Conservation (phyloP, 352 stramenopile species). For the Phytophthora tentaculata region DNA sequence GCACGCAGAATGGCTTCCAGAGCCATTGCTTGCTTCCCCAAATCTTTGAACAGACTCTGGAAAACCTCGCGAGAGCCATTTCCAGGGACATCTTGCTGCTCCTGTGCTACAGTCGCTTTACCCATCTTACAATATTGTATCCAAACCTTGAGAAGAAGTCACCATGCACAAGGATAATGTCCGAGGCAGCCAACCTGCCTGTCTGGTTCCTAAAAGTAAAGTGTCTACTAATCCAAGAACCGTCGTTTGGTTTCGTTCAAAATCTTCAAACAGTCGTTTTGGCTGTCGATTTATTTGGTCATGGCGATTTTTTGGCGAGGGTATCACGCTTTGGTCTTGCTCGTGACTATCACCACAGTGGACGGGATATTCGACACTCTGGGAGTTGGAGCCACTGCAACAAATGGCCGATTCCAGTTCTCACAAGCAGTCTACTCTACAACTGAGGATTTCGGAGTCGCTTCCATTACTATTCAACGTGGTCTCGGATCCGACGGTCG, state of each 20-base stretch:
- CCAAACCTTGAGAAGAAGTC: not conserved
- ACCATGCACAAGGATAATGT: not conserved
- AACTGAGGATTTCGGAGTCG: slow-evolving; percentile 71
- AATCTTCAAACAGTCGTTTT: slow-evolving; percentile 25
- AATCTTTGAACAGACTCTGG: slow-evolving; percentile 71
- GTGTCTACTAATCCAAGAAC: too few relatives aligned
- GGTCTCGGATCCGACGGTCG: slow-evolving; percentile 65
- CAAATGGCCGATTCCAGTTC: slow-evolving; percentile 68
- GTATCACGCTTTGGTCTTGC: not conserved
- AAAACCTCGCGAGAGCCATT: slow-evolving; percentile 62
- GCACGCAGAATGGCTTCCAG: slow-evolving; percentile 72
- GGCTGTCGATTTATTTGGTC: slow-evolving; percentile 24
- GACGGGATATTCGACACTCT: not conserved
- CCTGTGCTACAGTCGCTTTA: slow-evolving; percentile 31
- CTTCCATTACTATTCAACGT: slow-evolving; percentile 68
- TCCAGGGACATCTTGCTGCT: slow-evolving; percentile 17
- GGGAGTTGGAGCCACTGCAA: slow-evolving; percentile 11
- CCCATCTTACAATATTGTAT: slow-evolving; percentile 29
- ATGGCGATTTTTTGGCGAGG: not conserved
- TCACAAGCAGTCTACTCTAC: slow-evolving; percentile 57
- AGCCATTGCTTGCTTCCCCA: slow-evolving; percentile 79
- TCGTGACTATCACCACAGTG: not conserved
- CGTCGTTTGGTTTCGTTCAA: not conserved
- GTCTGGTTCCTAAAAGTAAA: too few relatives aligned
- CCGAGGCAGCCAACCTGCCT: not conserved